Percentiles rank a stretch among this genome's conserved stretches.
Conservation (phyloP, 192 early-diverging fungal species). For the Thamnidium elegans region DNA sequence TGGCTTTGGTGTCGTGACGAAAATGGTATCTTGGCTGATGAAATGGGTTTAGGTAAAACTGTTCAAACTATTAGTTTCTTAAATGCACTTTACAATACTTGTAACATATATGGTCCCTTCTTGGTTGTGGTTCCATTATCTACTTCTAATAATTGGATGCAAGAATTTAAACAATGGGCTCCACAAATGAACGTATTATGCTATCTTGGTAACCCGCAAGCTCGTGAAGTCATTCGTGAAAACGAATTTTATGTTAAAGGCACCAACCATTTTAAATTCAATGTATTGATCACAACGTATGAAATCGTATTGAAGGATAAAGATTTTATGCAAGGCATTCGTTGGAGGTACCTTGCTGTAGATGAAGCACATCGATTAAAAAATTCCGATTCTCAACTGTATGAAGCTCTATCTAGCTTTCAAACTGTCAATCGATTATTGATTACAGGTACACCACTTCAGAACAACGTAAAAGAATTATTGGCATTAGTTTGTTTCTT, state of each 20-base stretch:
- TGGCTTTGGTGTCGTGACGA: slow-evolving; percentile 91
- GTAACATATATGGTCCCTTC: slow-evolving; percentile 88
- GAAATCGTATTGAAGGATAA: slow-evolving; percentile 94
- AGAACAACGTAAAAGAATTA: slow-evolving; percentile 95
- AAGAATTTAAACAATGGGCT: slow-evolving; percentile 95
- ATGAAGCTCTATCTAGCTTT: slow-evolving; percentile 87
- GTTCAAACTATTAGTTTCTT: slow-evolving; percentile 95
- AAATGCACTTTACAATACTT: slow-evolving; percentile 81
- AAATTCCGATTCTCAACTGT: slow-evolving; percentile 91
- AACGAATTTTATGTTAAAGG: slow-evolving; percentile 82
- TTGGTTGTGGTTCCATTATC: slow-evolving; percentile 96
- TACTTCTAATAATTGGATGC: slow-evolving; percentile 92
- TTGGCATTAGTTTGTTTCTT: slow-evolving; percentile 89
- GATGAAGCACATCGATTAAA: slow-evolving; percentile 99
- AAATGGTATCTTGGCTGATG: slow-evolving; percentile 97
- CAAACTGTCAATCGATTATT: slow-evolving; percentile 86
- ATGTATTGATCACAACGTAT: slow-evolving; percentile 93
- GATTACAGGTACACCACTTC: slow-evolving; percentile 98
- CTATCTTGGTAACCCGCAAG: slow-evolving; percentile 83
- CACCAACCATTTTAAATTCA: slow-evolving; percentile 71
- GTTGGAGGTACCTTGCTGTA: slow-evolving; percentile 92
- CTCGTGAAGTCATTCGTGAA: slow-evolving; percentile 87
- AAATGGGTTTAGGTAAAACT: slow-evolving; percentile 96
- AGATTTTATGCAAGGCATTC: slow-evolving; percentile 71
- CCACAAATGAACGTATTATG: slow-evolving; percentile 89